phyloP scores from a whole-genome alignment of 148 eudicot genomes.

The Rhododendron ferrugineum region DNA sequence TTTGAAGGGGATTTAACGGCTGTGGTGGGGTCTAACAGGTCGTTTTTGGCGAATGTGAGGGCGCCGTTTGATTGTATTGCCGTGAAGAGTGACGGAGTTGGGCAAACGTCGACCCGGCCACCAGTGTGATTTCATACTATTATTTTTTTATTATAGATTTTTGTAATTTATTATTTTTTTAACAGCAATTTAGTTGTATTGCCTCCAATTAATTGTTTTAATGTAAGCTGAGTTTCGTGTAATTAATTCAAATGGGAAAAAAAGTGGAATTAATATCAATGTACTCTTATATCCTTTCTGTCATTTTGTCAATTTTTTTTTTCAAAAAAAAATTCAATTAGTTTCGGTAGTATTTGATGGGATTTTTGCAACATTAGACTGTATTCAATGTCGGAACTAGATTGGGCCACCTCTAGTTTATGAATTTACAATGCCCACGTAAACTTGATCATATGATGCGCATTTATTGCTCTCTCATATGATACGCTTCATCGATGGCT shows the following conservation, averaged over 20 bases:
- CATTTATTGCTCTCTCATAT: too few relatives aligned
- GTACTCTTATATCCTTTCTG: neutral
- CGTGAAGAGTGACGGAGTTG: conserved; percentile 1
- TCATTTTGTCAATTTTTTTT: neutral
- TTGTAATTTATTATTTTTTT: too few relatives aligned
- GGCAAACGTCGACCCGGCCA: neutral
- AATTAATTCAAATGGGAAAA: neutral
- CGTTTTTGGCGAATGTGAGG: neutral
- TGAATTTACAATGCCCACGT: too few relatives aligned
- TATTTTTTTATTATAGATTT: neutral
- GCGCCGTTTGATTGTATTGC: neutral
- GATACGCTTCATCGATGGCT: too few relatives aligned
- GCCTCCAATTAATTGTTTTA: too few relatives aligned
- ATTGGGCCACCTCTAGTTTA: too few relatives aligned
- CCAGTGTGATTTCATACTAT: neutral
- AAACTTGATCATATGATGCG: too few relatives aligned
- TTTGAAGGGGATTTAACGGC: neutral
- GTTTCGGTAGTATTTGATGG: neutral
- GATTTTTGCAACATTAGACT: too few relatives aligned
- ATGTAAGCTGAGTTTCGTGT: too few relatives aligned
- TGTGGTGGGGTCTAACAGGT: neutral
- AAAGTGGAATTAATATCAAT: too few relatives aligned
- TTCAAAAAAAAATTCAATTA: neutral
- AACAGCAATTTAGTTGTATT: too few relatives aligned
- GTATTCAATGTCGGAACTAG: too few relatives aligned